These are phyloP conservation scores for Rhodotorula paludigena DNA, from an alignment of 768 basidiomycete genomes.

Conservation along the genomic window DNA sequence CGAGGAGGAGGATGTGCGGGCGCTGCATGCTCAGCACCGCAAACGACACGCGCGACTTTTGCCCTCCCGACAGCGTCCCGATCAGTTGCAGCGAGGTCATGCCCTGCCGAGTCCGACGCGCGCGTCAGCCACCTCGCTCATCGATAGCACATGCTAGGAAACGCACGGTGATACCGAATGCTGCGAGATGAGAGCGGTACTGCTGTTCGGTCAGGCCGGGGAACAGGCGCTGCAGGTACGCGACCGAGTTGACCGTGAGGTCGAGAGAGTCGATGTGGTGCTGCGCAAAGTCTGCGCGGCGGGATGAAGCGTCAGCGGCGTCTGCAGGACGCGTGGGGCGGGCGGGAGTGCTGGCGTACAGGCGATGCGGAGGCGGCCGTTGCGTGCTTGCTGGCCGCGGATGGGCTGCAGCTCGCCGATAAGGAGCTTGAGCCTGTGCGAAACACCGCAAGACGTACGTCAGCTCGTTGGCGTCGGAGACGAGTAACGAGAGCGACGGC, in stretches of 20 bases:
- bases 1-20: constrained; percentile 87
- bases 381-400: constrained; percentile 75
- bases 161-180: constrained; percentile 85
- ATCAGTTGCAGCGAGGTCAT: constrained; percentile 65
- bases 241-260: constrained; percentile 80
- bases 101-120: constrained; percentile 5
- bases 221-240: constrained; percentile 84
- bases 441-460: background rate
- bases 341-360: constrained; percentile 54
- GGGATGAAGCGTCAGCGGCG: background rate
- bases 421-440: constrained; percentile 75
- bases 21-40: constrained; percentile 67
- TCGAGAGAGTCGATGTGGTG: constrained; percentile 90
- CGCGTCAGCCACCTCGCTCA: background rate
- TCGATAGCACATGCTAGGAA: constrained; percentile 1
- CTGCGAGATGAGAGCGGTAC: constrained; percentile 88
- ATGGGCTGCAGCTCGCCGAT: constrained; percentile 74
- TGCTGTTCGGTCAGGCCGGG: constrained; percentile 95
- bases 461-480: background rate
- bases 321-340: background rate
- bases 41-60: constrained; percentile 93
- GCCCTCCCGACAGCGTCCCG: constrained; percentile 87
- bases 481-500: background rate
- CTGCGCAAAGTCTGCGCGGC: constrained; percentile 72
- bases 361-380: constrained; percentile 73